These are phyloP conservation scores for Helotiales sp. DNA, from an alignment of 2,329 filamentous ascomycete genomes.

Conservation along the genomic window DNA sequence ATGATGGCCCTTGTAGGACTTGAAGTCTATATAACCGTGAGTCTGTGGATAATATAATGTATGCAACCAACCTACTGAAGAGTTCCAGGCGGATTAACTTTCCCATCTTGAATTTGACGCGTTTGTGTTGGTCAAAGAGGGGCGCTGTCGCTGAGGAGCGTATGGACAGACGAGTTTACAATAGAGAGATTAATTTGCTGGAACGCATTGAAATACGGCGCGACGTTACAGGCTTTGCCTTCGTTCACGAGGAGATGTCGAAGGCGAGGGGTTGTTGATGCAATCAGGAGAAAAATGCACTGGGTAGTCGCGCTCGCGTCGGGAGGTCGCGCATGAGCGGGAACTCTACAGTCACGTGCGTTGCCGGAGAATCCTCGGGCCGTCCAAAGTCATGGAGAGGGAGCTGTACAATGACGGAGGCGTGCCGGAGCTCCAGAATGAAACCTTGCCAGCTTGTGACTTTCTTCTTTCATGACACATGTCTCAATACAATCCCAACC, in stretches of 20 bases:
- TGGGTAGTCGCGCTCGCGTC: background rate
- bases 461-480: conserved; percentile 10
- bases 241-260: background rate
- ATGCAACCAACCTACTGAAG: conserved; percentile 68
- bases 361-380: background rate
- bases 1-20: conserved; percentile 98
- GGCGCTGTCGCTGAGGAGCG: conserved; percentile 31
- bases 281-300: background rate
- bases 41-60: conserved; percentile 4
- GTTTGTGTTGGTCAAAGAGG: conserved; percentile 29
- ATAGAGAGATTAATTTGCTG: background rate
- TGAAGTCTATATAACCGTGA: conserved; percentile 74
- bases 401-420: conserved; percentile 16
- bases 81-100: conserved; percentile 95
- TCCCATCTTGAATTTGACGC: conserved; percentile 70
- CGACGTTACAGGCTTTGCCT: background rate
- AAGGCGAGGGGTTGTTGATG: conserved; percentile 3
- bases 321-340: background rate
- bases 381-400: background rate
- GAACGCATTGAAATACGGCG: background rate
- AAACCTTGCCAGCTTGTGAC: conserved; percentile 4
- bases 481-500: background rate
- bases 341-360: background rate
- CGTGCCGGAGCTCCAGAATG: background rate
- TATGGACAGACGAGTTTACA: background rate